Conservation (phyloP, 306 rosid species). For the Vicia sativa region DNA sequence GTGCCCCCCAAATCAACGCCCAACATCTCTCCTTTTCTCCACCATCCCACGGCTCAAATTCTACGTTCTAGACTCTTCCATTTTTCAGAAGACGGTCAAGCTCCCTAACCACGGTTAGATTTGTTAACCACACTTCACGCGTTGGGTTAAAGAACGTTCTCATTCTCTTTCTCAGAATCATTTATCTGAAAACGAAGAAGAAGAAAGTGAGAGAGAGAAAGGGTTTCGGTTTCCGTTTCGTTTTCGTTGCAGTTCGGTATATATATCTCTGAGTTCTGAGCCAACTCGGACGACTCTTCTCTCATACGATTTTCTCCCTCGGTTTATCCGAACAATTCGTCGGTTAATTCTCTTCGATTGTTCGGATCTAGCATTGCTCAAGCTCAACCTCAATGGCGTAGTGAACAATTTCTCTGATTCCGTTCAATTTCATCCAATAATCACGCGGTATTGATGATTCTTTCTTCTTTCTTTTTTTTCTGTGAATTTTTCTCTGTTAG, state of each 20-base stretch:
- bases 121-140: conserved; percentile 44
- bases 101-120: conserved; percentile 48
- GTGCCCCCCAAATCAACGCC: conserved; percentile 35
- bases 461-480: not conserved
- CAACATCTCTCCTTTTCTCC: not conserved
- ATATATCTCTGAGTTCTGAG: conserved; percentile 60
- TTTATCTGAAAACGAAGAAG: conserved; percentile 1
- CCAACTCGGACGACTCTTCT: conserved; percentile 49
- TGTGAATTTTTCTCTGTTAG: not conserved
- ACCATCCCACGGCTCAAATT: conserved; percentile 46
- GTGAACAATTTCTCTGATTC: not conserved
- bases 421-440: conserved; percentile 1
- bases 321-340: not conserved
- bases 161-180: not conserved
- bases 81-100: conserved; percentile 35
- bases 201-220: conserved; percentile 4
- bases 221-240: too few species aligned
- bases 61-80: conserved; percentile 72
- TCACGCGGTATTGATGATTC: conserved; percentile 15
- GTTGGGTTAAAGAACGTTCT: conserved; percentile 1
- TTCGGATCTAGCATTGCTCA: conserved; percentile 69
- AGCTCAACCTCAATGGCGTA: conserved; percentile 26
- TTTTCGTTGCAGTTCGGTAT: conserved; percentile 35
- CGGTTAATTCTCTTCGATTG: conserved; percentile 2
- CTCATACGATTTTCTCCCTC: conserved; percentile 6